Evolutionary conservation across 495 filamentous ascomycete species (phyloP).

Genomic region (Rostrohypoxylon terebratum): DNA sequence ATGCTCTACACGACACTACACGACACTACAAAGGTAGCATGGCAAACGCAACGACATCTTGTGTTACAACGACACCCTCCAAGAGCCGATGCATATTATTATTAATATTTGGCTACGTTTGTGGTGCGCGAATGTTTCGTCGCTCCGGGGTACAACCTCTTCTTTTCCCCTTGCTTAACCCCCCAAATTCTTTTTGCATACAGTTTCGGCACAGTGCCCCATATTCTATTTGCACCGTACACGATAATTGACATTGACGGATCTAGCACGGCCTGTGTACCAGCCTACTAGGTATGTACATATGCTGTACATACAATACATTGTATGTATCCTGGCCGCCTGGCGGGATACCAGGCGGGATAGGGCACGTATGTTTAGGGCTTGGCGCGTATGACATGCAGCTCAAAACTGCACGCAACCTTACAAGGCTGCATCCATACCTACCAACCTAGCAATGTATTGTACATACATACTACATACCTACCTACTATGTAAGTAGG

Average conservation of each 20-base stretch:
- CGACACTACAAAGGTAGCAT: too few relatives aligned
- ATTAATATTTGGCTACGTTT: constrained; percentile 3
- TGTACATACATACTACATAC: too few relatives aligned
- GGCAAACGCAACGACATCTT: neutral
- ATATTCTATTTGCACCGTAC: constrained; percentile 19
- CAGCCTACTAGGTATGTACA: too few relatives aligned
- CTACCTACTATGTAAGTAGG: constrained; percentile 12
- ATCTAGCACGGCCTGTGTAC: neutral
- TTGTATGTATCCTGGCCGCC: constrained; percentile 10
- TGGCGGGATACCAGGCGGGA: neutral
- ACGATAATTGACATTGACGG: neutral
- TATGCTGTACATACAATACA: too few relatives aligned
- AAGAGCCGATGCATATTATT: neutral
- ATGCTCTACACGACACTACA: constrained; percentile 14
- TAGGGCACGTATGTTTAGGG: constrained; percentile 32
- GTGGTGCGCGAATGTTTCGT: constrained; percentile 11
- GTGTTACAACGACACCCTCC: constrained; percentile 10
- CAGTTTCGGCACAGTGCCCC: neutral
- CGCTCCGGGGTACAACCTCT: constrained; percentile 33
- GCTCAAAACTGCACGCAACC: constrained; percentile 44
- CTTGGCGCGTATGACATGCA: constrained; percentile 46
- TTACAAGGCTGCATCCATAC: constrained; percentile 47
- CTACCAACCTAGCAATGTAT: too few relatives aligned
- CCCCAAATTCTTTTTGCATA: constrained; percentile 23
- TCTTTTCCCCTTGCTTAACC: constrained; percentile 7